Base-by-base conservation (phyloP, 768 basidiomycete genomes). In the Trametes cinnabarina region DNA sequence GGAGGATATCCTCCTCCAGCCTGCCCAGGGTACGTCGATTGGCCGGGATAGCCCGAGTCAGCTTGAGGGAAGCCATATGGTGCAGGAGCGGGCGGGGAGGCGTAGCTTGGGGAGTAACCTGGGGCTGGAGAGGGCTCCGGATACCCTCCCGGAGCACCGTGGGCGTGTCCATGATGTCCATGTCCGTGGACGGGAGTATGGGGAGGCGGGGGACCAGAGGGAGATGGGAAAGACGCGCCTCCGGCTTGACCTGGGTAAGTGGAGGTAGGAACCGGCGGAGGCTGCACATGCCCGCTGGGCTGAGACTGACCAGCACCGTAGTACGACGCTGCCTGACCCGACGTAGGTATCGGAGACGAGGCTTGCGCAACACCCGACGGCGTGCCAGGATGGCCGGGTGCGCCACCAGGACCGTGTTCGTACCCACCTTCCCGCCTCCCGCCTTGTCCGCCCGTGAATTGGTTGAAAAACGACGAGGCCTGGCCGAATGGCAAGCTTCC, bases 51-150 rank as follows among this genome's bases (percentile, higher is more conserved):
- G 5, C 44, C 37, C 1, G 55, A 30, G 39, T 61, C 55, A 9
- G 50, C 55, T 28, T 51, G 48, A 1, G 60, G 60, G 50, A 61
- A 57, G 2, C 49, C 49, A 11, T 22, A 41, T n/a, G 51, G 20
- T 12, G 30, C 30, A 7, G 54, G 47, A 4, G 47, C 47, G 9
- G 55, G 47, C 7, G 60, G 47, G 1, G 60, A 51, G 32, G 39
- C 26, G 50, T 61, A 61, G 39, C 50, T 48, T 8, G 63, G 63
- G 3, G 56, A 43, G 20, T 64, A 64, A 7, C 63, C 63, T 3
- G 39, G 22, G 17, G 47, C 37, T 0, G 51, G 52, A 22, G 11
- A 34, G 14, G 50, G 44, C 3, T 22, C 35, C 3, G 15, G 22
- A 19, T 3, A 26, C 11, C 35, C 37, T 15, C n/a, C 10, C 10